Conservation (phyloP, 1,284 basidiomycete species). For the Schizopora paradoxa region DNA sequence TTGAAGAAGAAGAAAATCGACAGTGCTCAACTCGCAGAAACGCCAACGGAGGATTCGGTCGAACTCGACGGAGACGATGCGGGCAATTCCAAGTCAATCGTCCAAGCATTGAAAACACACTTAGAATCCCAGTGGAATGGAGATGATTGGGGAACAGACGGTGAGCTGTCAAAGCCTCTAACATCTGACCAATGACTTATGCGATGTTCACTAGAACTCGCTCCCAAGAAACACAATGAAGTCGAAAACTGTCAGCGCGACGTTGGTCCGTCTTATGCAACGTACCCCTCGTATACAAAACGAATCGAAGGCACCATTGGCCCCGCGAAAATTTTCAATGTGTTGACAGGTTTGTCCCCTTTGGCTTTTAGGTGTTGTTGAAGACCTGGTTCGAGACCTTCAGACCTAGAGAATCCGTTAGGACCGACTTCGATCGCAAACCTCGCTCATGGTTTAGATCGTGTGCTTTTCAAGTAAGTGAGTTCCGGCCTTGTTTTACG, state of each 20-base stretch:
- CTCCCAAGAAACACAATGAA: background rate
- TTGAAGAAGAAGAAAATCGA: too few relatives aligned
- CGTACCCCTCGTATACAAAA: conserved; percentile 25
- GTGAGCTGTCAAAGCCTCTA: conserved; percentile 21
- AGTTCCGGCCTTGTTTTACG: conserved; percentile 2
- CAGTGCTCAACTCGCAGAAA: too few relatives aligned
- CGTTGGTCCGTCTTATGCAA: background rate
- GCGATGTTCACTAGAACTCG: background rate
- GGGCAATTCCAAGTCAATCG: too few relatives aligned
- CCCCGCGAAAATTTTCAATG: conserved; percentile 20
- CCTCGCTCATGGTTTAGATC: conserved; percentile 74
- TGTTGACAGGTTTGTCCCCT: conserved; percentile 26
- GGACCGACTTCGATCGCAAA: conserved; percentile 57
- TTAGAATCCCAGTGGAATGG: too few relatives aligned
- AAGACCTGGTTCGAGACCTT: conserved; percentile 4
- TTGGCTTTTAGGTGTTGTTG: conserved; percentile 1
- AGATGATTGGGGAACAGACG: conserved; percentile 29
- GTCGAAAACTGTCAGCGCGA: background rate
- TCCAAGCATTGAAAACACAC: too few relatives aligned
- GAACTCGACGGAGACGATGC: too few relatives aligned
- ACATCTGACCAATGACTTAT: background rate
- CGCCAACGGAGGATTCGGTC: too few relatives aligned
- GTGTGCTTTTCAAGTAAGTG: conserved; percentile 80
- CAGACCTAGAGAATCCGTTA: conserved; percentile 45
- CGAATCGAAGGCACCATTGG: conserved; percentile 42